phyloP scores from a whole-genome alignment of 2,329 filamentous ascomycete genomes.

The Stromatinia cepivora region DNA sequence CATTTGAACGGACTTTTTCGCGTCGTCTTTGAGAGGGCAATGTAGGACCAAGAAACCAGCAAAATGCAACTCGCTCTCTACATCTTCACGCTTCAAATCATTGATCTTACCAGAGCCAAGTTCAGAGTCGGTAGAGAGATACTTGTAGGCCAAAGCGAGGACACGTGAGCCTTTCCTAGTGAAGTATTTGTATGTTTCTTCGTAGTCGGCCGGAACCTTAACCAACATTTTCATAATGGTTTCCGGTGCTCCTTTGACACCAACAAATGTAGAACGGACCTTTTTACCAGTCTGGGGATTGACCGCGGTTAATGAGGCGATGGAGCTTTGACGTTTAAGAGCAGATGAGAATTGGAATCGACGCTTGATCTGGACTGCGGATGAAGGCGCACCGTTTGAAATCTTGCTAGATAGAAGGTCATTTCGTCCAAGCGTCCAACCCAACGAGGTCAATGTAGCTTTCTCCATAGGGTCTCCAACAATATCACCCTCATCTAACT shows the following conservation, averaged over 20 bases:
- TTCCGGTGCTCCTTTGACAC: constrained; percentile 95
- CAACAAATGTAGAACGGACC: constrained; percentile 83
- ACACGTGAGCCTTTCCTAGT: constrained; percentile 94
- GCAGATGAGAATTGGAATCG: constrained; percentile 98
- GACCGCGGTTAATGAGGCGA: constrained; percentile 76
- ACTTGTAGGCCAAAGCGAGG: constrained; percentile 90
- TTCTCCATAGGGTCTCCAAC: constrained; percentile 99
- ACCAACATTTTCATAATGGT: constrained; percentile 94
- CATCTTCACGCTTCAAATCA: constrained; percentile 87
- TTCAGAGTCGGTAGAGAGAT: constrained; percentile 77
- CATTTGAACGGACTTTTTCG: constrained; percentile 91
- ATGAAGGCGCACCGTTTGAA: constrained; percentile 54
- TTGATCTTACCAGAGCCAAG: constrained; percentile 84
- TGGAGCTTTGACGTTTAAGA: constrained; percentile 91
- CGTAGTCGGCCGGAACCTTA: constrained; percentile 80
- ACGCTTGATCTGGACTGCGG: constrained; percentile 89
- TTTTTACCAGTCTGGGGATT: constrained; percentile 74
- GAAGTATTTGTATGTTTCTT: constrained; percentile 98
- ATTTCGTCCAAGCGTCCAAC: constrained; percentile 89
- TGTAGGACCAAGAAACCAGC: constrained; percentile 95
- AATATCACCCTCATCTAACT: constrained; percentile 93
- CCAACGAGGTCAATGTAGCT: constrained; percentile 83
- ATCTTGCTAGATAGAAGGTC: constrained; percentile 76
- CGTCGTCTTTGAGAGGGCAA: constrained; percentile 94
- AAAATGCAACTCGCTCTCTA: constrained; percentile 82